Conservation (phyloP, 352 stramenopile species). For the Phytophthora ramorum region DNA sequence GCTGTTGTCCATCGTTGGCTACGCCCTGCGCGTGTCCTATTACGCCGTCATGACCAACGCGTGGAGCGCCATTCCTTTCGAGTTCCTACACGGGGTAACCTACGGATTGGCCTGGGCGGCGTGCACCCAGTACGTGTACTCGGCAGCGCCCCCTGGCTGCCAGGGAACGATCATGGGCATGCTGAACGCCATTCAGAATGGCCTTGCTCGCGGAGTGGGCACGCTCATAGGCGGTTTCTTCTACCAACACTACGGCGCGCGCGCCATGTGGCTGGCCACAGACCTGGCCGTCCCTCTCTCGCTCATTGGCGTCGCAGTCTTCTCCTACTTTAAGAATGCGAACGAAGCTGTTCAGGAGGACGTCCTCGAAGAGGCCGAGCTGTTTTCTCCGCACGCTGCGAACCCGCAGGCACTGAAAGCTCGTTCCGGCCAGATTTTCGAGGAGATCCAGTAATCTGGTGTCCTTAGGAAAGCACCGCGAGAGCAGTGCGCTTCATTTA, state of each 20-base stretch:
- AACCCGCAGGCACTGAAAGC: slow-evolving; percentile 49
- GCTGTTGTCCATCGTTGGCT: slow-evolving; percentile 72
- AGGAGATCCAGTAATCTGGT: slow-evolving; percentile 30
- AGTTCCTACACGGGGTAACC: slow-evolving; percentile 80
- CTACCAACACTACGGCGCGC: slow-evolving; percentile 73
- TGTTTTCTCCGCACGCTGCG: slow-evolving; percentile 68
- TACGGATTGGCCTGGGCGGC: slow-evolving; percentile 80
- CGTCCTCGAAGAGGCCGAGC: slow-evolving; percentile 56
- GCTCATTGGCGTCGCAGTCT: slow-evolving; percentile 57
- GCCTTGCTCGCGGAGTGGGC: slow-evolving; percentile 64
- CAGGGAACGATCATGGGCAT: slow-evolving; percentile 82
- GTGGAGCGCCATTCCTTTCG: slow-evolving; percentile 81
- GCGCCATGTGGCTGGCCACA: slow-evolving; percentile 73
- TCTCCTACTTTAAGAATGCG: slow-evolving; percentile 67
- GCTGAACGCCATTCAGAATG: slow-evolving; percentile 81
- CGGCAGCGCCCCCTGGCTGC: slow-evolving; percentile 57
- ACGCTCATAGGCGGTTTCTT: slow-evolving; percentile 82
- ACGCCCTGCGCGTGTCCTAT: slow-evolving; percentile 73
- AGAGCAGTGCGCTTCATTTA: background rate
- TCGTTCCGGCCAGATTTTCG: slow-evolving; percentile 22
- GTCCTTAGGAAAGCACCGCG: background rate
- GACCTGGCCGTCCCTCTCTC: slow-evolving; percentile 74
- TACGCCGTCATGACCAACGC: slow-evolving; percentile 83
- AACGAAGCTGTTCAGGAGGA: slow-evolving; percentile 27
- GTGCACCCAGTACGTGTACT: slow-evolving; percentile 81